Conservation (phyloP, 306 rosid genomes). For the Prinsepia uniflora region DNA sequence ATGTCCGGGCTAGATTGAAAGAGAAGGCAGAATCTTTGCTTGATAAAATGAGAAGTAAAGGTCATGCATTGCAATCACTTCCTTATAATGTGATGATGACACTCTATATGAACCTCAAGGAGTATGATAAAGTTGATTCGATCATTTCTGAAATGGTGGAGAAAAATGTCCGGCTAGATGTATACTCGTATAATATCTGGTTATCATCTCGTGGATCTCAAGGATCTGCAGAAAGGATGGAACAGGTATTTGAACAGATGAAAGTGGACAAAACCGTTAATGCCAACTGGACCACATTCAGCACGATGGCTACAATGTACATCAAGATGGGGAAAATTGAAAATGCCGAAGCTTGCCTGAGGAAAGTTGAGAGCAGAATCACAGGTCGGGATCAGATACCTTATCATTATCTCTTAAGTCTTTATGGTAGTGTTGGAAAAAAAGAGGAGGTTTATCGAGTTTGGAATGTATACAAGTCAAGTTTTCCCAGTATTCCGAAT, state of each 20-base stretch:
- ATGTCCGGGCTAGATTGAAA: conserved; percentile 48
- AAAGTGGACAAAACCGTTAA: conserved; percentile 49
- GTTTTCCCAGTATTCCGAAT: conserved; percentile 72
- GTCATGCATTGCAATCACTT: conserved; percentile 56
- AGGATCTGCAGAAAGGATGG: conserved; percentile 73
- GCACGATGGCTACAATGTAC: conserved; percentile 89
- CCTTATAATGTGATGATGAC: conserved; percentile 98
- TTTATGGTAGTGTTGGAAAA: conserved; percentile 72
- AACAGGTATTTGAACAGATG: conserved; percentile 78
- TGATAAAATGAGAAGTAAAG: conserved; percentile 68
- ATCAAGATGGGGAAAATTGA: conserved; percentile 64
- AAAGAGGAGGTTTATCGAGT: conserved; percentile 77
- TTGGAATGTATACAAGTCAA: conserved; percentile 67
- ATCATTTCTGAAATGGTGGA: conserved; percentile 74
- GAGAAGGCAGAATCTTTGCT: conserved; percentile 80
- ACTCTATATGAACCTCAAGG: conserved; percentile 76
- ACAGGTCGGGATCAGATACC: conserved; percentile 79
- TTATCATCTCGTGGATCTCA: conserved; percentile 75
- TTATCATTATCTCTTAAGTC: conserved; percentile 81
- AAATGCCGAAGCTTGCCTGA: conserved; percentile 80
- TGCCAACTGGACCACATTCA: conserved; percentile 90
- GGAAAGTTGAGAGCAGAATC: conserved; percentile 69
- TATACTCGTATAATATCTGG: conserved; percentile 91
- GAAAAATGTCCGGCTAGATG: conserved; percentile 60
- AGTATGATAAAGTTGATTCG: conserved; percentile 68